A percentile compares a stretch with the other conserved stretches of the same genome.
These are phyloP conservation scores for Carex scoparia DNA, from an alignment of 176 grass and related monocot genomes.

Conservation along the genomic window DNA sequence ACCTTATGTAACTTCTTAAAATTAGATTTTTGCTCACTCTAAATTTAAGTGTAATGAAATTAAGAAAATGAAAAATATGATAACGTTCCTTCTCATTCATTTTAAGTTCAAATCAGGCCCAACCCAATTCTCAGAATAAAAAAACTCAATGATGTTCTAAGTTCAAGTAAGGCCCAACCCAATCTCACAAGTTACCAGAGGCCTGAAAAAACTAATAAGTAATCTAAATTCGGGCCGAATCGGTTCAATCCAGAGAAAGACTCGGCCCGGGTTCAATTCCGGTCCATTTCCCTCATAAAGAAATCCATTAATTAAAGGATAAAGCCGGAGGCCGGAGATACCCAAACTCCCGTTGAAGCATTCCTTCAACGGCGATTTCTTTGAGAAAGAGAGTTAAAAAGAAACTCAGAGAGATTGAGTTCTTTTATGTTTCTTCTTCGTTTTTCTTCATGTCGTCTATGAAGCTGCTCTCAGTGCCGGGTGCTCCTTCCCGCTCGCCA, in stretches of 20 bases:
- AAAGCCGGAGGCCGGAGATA: neutral
- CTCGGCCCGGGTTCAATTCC: neutral
- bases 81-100: no score
- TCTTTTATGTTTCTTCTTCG: neutral
- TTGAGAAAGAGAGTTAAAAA: neutral
- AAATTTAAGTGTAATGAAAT: no score
- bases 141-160: no score
- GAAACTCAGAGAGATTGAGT: neutral
- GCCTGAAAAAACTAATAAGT: neutral
- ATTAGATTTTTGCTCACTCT: no score
- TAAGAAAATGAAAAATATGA: no score
- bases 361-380: conserved; percentile 8
- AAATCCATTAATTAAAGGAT: neutral
- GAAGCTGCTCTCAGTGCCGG: conserved; percentile 1
- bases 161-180: neutral
- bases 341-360: conserved; percentile 2
- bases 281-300: neutral
- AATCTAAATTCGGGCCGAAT: neutral
- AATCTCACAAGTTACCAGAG: neutral
- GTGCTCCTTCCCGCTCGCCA: neutral
- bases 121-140: neutral
- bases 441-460: conserved; percentile 8
- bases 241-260: neutral
- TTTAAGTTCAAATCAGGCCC: neutral
- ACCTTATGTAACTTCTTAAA: no score